Evolutionary conservation across 176 grass and related monocot genomes (phyloP).

Genomic region (Eleusine indica): DNA sequence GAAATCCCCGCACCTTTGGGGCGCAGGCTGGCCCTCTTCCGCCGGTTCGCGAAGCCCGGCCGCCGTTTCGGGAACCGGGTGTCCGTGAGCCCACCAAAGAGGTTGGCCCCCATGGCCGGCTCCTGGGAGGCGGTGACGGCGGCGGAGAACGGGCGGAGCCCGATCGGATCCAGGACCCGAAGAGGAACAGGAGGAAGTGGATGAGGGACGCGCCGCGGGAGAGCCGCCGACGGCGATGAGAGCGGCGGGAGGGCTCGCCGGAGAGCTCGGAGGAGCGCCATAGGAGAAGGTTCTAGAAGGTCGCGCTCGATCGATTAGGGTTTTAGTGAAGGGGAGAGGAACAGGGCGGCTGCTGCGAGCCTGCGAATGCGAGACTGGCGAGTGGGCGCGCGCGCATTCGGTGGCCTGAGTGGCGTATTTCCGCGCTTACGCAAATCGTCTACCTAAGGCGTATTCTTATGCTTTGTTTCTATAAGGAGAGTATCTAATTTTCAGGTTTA

Average conservation of each 20-base stretch:
- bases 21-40: slow-evolving; percentile 81
- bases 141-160: slow-evolving; percentile 46
- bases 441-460: neutral
- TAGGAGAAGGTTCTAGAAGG: slow-evolving; percentile 53
- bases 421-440: neutral
- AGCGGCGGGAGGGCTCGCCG: slow-evolving; percentile 47
- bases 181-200: neutral
- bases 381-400: neutral
- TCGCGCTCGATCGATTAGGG: slow-evolving; percentile 26
- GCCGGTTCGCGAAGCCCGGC: slow-evolving; percentile 61
- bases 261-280: slow-evolving; percentile 67
- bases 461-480: too few relatives aligned
- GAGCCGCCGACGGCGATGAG: neutral
- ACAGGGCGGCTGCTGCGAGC: neutral
- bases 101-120: slow-evolving; percentile 35
- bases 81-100: slow-evolving; percentile 64
- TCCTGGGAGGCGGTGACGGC: slow-evolving; percentile 42
- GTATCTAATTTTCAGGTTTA: too few relatives aligned
- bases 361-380: too few relatives aligned
- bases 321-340: neutral
- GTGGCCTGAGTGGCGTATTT: neutral
- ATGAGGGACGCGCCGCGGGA: neutral
- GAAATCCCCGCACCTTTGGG: slow-evolving; percentile 53
- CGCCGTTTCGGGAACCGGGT: slow-evolving; percentile 72
- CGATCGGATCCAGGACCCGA: slow-evolving; percentile 45